phyloP scores from a whole-genome alignment of 1,284 basidiomycete genomes.

The Trametes sp. region DNA sequence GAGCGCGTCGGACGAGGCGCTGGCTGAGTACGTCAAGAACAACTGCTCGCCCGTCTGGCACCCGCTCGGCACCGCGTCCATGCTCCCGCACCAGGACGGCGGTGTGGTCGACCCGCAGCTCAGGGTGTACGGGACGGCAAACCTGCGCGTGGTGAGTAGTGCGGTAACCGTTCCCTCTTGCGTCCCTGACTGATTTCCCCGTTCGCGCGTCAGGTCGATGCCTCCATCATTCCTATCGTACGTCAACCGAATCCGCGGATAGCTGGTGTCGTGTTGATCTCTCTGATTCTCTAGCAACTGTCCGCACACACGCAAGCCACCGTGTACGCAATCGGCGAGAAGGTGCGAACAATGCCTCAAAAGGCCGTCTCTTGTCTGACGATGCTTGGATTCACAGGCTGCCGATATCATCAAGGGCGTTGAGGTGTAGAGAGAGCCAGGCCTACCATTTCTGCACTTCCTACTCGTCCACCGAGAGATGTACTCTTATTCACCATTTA shows the following conservation, averaged over 20 bases:
- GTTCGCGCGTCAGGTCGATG: slow-evolving; percentile 12
- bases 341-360: slow-evolving; percentile 4
- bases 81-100: slow-evolving; percentile 51
- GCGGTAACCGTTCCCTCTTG: neutral
- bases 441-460: too few species aligned
- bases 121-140: slow-evolving; percentile 53
- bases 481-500: too few species aligned
- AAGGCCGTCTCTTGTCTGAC: too few species aligned
- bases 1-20: slow-evolving; percentile 20
- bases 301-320: slow-evolving; percentile 17
- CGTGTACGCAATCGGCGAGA: slow-evolving; percentile 20
- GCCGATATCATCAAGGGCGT: slow-evolving; percentile 17
- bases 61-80: slow-evolving; percentile 34
- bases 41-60: slow-evolving; percentile 22
- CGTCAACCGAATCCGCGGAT: neutral
- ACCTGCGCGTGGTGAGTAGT: slow-evolving; percentile 24
- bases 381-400: neutral
- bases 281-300: slow-evolving; percentile 8
- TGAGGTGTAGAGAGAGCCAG: too few species aligned
- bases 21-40: slow-evolving; percentile 27
- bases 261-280: neutral
- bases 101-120: slow-evolving; percentile 39
- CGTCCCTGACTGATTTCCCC: neutral
- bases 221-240: slow-evolving; percentile 24
- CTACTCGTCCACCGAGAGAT: too few species aligned